Evolutionary conservation across 2,329 filamentous ascomycete species (phyloP), one percentile per base, ranked within the genome.

Genomic region (Colletotrichum karsti): DNA sequence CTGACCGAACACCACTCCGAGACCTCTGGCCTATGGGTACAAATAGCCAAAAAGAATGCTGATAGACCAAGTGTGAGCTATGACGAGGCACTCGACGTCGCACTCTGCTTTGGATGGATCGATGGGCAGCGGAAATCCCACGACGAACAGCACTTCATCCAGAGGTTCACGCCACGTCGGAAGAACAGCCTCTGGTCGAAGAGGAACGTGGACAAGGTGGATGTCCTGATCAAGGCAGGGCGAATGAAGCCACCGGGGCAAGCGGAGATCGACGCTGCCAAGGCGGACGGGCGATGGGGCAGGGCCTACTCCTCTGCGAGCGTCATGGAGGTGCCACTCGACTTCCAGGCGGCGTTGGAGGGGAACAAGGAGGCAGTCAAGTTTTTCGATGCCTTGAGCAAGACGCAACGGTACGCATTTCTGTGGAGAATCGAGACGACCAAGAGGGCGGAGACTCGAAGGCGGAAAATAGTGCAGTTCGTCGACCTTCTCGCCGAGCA

Each of bases 71-170:
- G 84, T 0, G 76, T 89, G 13, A 82, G 81, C 15, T 83, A 84
- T 73, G 81, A 72, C 67, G 77, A 89, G 73, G 88, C 88, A 1
- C 80, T 90, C 18, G 85, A 90, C 72, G 76, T 81, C 35, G 87
- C 88, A 1, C 80, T 91, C 7, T 90, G 88, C 74, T 86, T 85
- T 72, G 88, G 89, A 44, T 91, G 88, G 88, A 91, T 90, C 63
- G 88, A 91, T 73, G 87, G 88, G 1, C 87, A 88, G 72, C 81
- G 81, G 2, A 78, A 78, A 18, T 64, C 77, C 3, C 74, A 80
- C 51, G 83, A 89, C 69, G 80, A 80, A 0, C 72, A 76, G 3
- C 83, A 81, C 71, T 90, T 86, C 74, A 73, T 86, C 1, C 86
- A 88, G 71, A 83, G 87, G 8, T 90, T 88, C 78, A 89, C 88